Conservation (phyloP, 75 land plant genomes). For the Azolla pinnata region DNA sequence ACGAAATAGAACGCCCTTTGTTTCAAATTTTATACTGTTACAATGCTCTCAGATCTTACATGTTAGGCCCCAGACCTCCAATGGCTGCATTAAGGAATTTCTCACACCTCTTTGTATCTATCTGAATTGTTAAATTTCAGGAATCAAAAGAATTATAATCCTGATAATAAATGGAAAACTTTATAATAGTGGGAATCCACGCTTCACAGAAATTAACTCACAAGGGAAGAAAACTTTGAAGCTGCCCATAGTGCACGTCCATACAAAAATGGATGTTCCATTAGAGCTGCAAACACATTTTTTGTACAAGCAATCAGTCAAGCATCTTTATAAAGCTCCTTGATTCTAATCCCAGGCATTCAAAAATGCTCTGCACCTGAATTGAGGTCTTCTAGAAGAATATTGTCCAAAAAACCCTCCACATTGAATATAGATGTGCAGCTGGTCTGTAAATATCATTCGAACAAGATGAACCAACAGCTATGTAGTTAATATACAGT, state of each 20-base stretch:
- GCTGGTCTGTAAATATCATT: background rate
- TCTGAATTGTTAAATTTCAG: conserved; percentile 22
- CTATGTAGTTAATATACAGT: too few relatives aligned
- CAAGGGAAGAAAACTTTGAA: conserved; percentile 71
- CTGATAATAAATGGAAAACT: background rate
- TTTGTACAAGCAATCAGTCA: background rate
- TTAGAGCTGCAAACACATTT: conserved; percentile 41
- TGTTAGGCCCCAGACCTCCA: conserved; percentile 47
- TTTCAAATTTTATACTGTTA: too few relatives aligned
- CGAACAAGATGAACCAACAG: background rate
- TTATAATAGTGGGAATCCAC: background rate
- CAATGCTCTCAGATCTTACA: too few relatives aligned
- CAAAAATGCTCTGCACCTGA: conserved; percentile 24
- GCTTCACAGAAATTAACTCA: too few relatives aligned
- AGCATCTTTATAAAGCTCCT: background rate
- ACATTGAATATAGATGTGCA: conserved; percentile 17
- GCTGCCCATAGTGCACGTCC: conserved; percentile 70
- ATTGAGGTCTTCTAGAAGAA: conserved; percentile 48
- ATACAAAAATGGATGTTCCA: conserved; percentile 72
- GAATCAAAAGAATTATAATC: background rate
- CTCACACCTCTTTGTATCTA: conserved; percentile 40
- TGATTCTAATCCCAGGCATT: background rate
- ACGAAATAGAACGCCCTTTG: too few relatives aligned
- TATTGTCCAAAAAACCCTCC: conserved; percentile 45
- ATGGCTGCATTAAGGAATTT: conserved; percentile 60